Percentiles rank a stretch among this genome's conserved stretches.
These are phyloP conservation scores for Pezicula carpinea DNA, from an alignment of 2,329 filamentous ascomycete species.

Conservation along the genomic window DNA sequence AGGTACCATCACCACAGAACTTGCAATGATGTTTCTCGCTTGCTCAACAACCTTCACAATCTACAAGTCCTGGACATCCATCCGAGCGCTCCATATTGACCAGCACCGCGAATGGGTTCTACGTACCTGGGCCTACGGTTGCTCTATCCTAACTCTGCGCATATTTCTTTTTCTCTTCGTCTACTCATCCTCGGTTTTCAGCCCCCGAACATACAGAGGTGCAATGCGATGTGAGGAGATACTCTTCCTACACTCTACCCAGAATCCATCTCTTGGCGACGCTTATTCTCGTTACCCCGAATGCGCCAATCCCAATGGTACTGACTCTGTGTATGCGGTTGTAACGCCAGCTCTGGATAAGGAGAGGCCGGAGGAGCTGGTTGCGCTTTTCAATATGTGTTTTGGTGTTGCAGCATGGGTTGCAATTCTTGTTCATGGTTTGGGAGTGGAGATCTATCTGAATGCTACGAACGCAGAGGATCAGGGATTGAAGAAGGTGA, in stretches of 20 bases:
- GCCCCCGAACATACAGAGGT: background rate
- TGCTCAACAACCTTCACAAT: background rate
- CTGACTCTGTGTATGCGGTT: background rate
- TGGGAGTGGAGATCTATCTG: slow-evolving; percentile 2
- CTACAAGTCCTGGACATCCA: slow-evolving; percentile 6
- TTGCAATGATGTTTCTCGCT: background rate
- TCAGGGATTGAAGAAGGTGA: slow-evolving; percentile 1
- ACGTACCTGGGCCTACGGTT: slow-evolving; percentile 6
- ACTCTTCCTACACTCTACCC: slow-evolving; percentile 2
- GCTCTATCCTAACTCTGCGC: slow-evolving; percentile 8
- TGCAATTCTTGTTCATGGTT: background rate
- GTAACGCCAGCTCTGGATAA: slow-evolving; percentile 2
- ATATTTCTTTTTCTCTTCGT: slow-evolving; percentile 2
- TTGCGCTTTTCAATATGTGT: slow-evolving; percentile 3
- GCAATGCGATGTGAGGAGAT: slow-evolving; percentile 6
- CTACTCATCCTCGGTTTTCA: background rate
- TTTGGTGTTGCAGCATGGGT: slow-evolving; percentile 6
- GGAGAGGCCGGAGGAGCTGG: background rate
- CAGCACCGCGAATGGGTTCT: slow-evolving; percentile 8
- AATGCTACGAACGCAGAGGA: background rate
- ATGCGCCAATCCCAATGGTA: background rate
- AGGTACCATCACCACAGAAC: slow-evolving; percentile 7
- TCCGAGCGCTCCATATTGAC: slow-evolving; percentile 6
- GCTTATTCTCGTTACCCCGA: slow-evolving; percentile 1
- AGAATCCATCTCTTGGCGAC: background rate